These are phyloP conservation scores for Colletotrichum horii DNA, from an alignment of 2,329 filamentous ascomycete species.

Conservation along the genomic window DNA sequence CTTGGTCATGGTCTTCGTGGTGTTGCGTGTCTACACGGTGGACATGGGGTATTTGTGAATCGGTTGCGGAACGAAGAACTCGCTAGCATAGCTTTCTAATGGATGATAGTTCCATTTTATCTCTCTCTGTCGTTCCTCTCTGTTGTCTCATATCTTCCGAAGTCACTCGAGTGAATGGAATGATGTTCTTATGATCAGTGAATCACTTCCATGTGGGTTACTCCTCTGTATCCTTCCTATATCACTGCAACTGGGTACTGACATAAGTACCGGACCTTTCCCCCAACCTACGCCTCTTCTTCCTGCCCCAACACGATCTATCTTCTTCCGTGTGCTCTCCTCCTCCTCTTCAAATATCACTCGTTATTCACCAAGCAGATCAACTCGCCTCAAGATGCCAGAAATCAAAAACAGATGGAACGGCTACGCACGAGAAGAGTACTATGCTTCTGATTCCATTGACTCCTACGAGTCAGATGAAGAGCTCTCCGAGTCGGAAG, in stretches of 20 bases:
- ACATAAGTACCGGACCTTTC: neutral
- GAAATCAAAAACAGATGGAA: accelerated
- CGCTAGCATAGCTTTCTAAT: neutral
- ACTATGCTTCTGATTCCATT: neutral
- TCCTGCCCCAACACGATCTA: neutral
- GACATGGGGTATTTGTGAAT: neutral
- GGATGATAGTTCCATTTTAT: neutral
- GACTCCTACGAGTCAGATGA: neutral
- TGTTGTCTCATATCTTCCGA: accelerated
- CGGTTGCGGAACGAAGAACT: accelerated
- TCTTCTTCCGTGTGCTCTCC: too few species aligned
- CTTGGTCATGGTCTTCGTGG: neutral
- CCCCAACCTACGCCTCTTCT: too few species aligned
- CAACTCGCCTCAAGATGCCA: neutral
- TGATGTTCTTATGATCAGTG: too few species aligned
- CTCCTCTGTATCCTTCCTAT: neutral
- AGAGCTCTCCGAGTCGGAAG: neutral
- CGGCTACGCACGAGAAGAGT: neutral
- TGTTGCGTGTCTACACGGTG: neutral
- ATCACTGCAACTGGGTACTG: neutral
- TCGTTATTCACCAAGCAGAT: accelerated
- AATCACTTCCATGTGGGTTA: too few species aligned
- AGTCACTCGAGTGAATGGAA: neutral
- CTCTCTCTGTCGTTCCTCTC: neutral
- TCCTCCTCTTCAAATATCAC: neutral